A percentile compares a stretch with the other conserved stretches of the same genome.
These are phyloP conservation scores for Alternaria infectoria DNA, from an alignment of 2,329 filamentous ascomycete species.

Conservation along the genomic window DNA sequence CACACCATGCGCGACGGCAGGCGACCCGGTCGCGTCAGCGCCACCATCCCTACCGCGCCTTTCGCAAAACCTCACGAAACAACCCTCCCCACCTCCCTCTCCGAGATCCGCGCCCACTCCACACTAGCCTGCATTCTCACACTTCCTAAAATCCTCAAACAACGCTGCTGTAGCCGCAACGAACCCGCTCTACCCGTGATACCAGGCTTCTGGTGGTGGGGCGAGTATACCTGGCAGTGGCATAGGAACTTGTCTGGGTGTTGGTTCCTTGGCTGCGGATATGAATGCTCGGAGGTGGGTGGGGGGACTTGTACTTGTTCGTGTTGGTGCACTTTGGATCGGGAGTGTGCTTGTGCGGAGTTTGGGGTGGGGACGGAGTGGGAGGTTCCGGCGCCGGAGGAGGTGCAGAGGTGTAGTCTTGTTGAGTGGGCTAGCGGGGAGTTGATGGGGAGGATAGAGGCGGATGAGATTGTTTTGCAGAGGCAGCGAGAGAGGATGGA, in stretches of 20 bases:
- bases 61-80: neutral
- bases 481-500: neutral
- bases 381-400: slow-evolving; percentile 5
- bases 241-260: slow-evolving; percentile 17
- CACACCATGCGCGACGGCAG: neutral
- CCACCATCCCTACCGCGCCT: neutral
- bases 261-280: slow-evolving; percentile 4
- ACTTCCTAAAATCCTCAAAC: neutral
- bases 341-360: slow-evolving; percentile 6
- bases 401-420: slow-evolving; percentile 7
- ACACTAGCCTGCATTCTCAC: neutral
- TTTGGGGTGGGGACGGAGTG: neutral
- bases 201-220: slow-evolving; percentile 10
- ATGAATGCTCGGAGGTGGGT: neutral
- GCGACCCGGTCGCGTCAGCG: neutral
- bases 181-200: neutral
- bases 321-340: neutral
- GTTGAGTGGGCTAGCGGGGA: slow-evolving; percentile 10
- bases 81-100: slow-evolving; percentile 3
- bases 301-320: neutral
- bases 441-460: neutral
- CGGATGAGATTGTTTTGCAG: neutral
- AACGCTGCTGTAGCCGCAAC: neutral
- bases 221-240: slow-evolving; percentile 15
- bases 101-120: slow-evolving; percentile 7